Conservation (phyloP, 768 basidiomycete species). For the Leccinum subgranulosum region DNA sequence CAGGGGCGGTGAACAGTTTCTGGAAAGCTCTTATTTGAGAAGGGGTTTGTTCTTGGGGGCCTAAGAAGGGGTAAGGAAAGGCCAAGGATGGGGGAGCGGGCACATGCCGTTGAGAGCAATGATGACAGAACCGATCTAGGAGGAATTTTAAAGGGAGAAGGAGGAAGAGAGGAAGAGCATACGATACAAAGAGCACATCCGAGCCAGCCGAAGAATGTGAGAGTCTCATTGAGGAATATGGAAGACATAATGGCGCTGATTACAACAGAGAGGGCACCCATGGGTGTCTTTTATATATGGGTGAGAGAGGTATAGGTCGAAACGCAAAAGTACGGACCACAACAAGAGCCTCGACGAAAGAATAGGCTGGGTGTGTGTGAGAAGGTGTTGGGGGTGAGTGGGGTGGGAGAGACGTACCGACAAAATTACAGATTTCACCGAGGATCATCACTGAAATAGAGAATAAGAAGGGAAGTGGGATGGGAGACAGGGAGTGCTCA, state of each 20-base stretch:
- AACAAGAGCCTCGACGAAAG: constrained; percentile 88
- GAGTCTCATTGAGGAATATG: constrained; percentile 87
- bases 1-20: constrained; percentile 74
- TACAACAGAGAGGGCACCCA: constrained; percentile 95
- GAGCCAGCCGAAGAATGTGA: constrained; percentile 96
- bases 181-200: constrained; percentile 91
- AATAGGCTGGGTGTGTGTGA: constrained; percentile 54
- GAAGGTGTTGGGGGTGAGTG: not conserved
- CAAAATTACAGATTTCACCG: constrained; percentile 85
- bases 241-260: constrained; percentile 91
- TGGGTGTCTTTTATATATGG: constrained; percentile 61
- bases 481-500: constrained; percentile 18
- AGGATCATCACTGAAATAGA: constrained; percentile 75
- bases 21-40: constrained; percentile 72
- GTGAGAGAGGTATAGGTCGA: constrained; percentile 4
- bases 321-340: constrained; percentile 55
- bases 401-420: constrained; percentile 48
- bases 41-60: constrained; percentile 67
- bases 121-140: constrained; percentile 77
- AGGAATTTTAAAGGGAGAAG: not conserved
- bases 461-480: not conserved
- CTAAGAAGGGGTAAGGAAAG: constrained; percentile 29
- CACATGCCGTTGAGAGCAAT: constrained; percentile 83
- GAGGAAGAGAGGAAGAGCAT: constrained; percentile 29
- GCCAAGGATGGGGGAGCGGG: not conserved